Conservation (phyloP, 345 rosid species). For the Bruguiera parviflora region DNA sequence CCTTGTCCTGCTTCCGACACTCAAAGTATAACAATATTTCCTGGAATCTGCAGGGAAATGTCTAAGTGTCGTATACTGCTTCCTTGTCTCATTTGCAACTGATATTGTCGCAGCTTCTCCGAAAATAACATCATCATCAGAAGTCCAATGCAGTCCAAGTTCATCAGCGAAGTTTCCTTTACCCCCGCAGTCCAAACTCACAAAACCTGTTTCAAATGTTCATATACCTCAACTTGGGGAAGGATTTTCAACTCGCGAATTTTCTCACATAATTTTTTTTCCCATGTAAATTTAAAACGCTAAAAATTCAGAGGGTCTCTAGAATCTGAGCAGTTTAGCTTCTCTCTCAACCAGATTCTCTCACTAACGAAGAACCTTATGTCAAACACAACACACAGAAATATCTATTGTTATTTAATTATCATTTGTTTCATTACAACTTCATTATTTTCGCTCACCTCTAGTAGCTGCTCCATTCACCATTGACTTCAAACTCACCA, state of each 20-base stretch:
- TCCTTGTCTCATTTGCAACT: conserved; percentile 55
- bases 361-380: too few relatives aligned
- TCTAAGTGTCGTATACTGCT: conserved; percentile 72
- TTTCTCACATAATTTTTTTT: too few relatives aligned
- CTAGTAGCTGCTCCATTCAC: too few relatives aligned
- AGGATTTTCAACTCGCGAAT: neutral
- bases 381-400: too few relatives aligned
- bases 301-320: too few relatives aligned
- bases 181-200: conserved; percentile 95
- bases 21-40: conserved; percentile 83
- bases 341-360: too few relatives aligned
- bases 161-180: conserved; percentile 62
- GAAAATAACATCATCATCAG: conserved; percentile 56
- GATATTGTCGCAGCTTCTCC: conserved; percentile 70
- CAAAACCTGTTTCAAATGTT: conserved; percentile 59
- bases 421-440: too few relatives aligned
- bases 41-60: conserved; percentile 90
- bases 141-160: conserved; percentile 74
- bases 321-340: too few relatives aligned
- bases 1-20: conserved; percentile 66
- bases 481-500: too few relatives aligned
- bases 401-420: too few relatives aligned
- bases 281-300: too few relatives aligned
- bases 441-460: too few relatives aligned
- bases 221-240: neutral